Base-by-base conservation (phyloP, 2,329 filamentous ascomycete species). In the Talaromyces sp. region DNA sequence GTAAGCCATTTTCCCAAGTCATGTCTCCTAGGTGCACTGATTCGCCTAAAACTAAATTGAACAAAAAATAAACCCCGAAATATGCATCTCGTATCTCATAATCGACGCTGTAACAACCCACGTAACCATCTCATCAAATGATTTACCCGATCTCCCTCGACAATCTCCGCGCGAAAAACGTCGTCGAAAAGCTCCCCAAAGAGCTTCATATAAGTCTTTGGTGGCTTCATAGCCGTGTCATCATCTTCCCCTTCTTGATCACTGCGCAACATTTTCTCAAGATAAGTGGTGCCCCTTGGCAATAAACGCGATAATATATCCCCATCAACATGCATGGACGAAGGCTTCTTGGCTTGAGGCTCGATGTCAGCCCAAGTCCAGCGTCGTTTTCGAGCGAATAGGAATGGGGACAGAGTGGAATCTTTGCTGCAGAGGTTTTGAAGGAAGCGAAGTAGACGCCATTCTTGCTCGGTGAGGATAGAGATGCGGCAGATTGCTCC, bases 401-500 rank as follows among this genome's bases (percentile, higher is more conserved):
- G 75, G 66, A 85, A 85, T 3, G 85, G 83, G 65, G 82, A 87
- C 13, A 87, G 75, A 3, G 72, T 68, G 7, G 75, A 71, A 31
- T 82, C 84, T 31, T 77, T 74, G 56, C 83, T 75, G 33, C 86
- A 87, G 57, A 96, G 74, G 65, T 90, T 89, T 72, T 96, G 89
- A 1, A 97, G 73, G 67, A 94, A 87, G 65, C 84, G 84, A 5
- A 98, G 81, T 3, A 96, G 81, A 7, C 83, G 82, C 86, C 89
- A 90, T 8, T 88, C 84, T 2, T 84, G 76, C 19, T 84, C 71
- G 10, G 83, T 79, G 0, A 98, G 78, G 14, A 93, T 78, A 0
- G 85, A 85, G 70, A 97, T 89, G 64, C 90, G 85, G 67, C 86
- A 86, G 27, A 93, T 71, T 0, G 88, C 87, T 1, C 91, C 91